phyloP scores from a whole-genome alignment of 805 yeast species.

The Lachancea lanzarotensis region DNA sequence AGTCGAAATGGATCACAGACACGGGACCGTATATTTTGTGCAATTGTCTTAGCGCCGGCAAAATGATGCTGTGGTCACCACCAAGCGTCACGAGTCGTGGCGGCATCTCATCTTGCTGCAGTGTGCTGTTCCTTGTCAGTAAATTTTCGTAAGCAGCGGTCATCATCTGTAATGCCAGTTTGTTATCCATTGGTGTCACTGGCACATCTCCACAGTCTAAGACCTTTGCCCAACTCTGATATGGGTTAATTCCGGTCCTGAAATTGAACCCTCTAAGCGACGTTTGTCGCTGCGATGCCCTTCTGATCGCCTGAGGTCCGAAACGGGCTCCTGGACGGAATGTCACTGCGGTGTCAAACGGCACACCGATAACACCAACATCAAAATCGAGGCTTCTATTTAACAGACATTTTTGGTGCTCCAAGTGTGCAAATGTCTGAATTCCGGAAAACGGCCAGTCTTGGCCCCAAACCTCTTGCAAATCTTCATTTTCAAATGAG shows the following conservation, averaged over 20 bases:
- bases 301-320: constrained; percentile 69
- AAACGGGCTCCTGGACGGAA: constrained; percentile 79
- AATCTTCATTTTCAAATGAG: constrained; percentile 7
- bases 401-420: constrained; percentile 50
- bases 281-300: constrained; percentile 66
- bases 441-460: constrained; percentile 69
- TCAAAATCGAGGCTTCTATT: constrained; percentile 47
- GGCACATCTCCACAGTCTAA: constrained; percentile 68
- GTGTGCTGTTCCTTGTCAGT: constrained; percentile 29
- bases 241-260: constrained; percentile 58
- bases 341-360: constrained; percentile 77
- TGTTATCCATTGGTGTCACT: constrained; percentile 61
- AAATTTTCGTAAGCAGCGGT: constrained; percentile 53
- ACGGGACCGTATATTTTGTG: constrained; percentile 56
- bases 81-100: constrained; percentile 71
- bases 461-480: constrained; percentile 64
- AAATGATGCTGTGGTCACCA: constrained; percentile 74
- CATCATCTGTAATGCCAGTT: constrained; percentile 57
- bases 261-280: constrained; percentile 63
- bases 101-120: constrained; percentile 28
- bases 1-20: constrained; percentile 76
- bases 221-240: constrained; percentile 44
- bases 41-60: constrained; percentile 66
- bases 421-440: constrained; percentile 69
- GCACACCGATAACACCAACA: constrained; percentile 70